Evolutionary conservation across 1,284 basidiomycete species (phyloP).

Genomic region (Sporisorium iseilematis-ciliati): DNA sequence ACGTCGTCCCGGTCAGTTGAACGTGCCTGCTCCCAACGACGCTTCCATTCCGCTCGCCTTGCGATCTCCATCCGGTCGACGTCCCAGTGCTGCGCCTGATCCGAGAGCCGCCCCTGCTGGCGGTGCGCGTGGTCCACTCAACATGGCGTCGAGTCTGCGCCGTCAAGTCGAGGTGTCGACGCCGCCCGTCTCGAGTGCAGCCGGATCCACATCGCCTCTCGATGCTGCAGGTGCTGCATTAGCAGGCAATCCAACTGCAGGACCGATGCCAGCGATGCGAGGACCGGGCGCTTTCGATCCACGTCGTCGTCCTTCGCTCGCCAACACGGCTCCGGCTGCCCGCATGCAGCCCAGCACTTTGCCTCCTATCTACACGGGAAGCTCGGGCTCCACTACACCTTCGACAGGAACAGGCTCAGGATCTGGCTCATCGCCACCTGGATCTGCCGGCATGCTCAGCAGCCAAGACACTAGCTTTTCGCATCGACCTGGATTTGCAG

Average conservation of each 20-base stretch:
- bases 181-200: slow-evolving; percentile 19
- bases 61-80: slow-evolving; percentile 53
- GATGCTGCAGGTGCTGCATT: slow-evolving; percentile 35
- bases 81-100: slow-evolving; percentile 58
- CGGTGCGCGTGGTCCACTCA: slow-evolving; percentile 25
- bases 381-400: slow-evolving; percentile 12
- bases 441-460: slow-evolving; percentile 23
- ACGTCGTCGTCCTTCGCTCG: slow-evolving; percentile 32
- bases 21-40: slow-evolving; percentile 29
- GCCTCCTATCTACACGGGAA: slow-evolving; percentile 39
- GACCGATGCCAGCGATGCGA: slow-evolving; percentile 3
- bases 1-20: slow-evolving; percentile 37
- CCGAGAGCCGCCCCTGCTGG: slow-evolving; percentile 29
- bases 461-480: slow-evolving; percentile 27
- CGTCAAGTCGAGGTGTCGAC: slow-evolving; percentile 55
- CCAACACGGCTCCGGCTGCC: slow-evolving; percentile 12
- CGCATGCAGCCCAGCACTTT: slow-evolving; percentile 26
- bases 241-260: not conserved
- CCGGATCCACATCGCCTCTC: slow-evolving; percentile 22
- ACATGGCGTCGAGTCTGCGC: slow-evolving; percentile 58
- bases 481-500: slow-evolving; percentile 46
- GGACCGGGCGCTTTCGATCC: slow-evolving; percentile 50
- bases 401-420: slow-evolving; percentile 16
- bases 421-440: slow-evolving; percentile 34
- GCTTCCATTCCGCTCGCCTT: slow-evolving; percentile 44